A percentile compares a stretch with the other conserved stretches of the same genome.
Conservation (phyloP, 495 filamentous ascomycete species). For the Aspergillus kassunensis region DNA sequence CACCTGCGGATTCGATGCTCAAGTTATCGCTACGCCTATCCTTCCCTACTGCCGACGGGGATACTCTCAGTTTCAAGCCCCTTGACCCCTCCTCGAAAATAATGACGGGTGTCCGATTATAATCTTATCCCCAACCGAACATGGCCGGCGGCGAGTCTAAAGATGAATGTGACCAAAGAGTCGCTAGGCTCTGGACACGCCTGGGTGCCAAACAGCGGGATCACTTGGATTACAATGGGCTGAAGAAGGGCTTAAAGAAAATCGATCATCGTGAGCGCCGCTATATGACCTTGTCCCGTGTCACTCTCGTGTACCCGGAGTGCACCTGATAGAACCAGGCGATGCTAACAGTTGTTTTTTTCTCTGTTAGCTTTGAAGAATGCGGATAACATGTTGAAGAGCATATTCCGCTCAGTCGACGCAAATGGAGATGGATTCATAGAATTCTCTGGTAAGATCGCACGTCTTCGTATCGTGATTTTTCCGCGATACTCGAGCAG, state of each 20-base stretch:
- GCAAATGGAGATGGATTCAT: constrained; percentile 84
- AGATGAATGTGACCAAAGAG: constrained; percentile 67
- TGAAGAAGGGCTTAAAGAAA: constrained; percentile 78
- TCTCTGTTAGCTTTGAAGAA: constrained; percentile 74
- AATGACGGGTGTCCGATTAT: constrained; percentile 41
- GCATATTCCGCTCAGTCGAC: constrained; percentile 77
- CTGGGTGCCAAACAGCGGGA: constrained; percentile 74
- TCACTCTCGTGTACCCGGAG: constrained; percentile 8
- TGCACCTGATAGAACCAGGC: constrained; percentile 26
- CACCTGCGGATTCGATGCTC: constrained; percentile 22
- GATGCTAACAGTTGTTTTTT: constrained; percentile 14
- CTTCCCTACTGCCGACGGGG: constrained; percentile 24
- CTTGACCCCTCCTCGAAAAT: constrained; percentile 28
- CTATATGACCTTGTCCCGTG: constrained; percentile 24
- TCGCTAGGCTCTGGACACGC: constrained; percentile 74
- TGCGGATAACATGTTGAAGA: constrained; percentile 78
- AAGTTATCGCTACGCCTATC: constrained; percentile 11
- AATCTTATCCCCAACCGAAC: constrained; percentile 29
- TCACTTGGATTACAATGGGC: constrained; percentile 72
- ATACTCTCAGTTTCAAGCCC: constrained; percentile 11
- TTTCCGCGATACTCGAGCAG: constrained; percentile 4
- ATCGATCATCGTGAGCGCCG: constrained; percentile 84
- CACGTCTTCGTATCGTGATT: constrained; percentile 16
- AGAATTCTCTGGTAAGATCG: constrained; percentile 72
- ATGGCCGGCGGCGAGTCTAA: constrained; percentile 58